phyloP scores from a whole-genome alignment of 2,329 filamentous ascomycete species.

The Aspergillus oerlinghausenensis region DNA sequence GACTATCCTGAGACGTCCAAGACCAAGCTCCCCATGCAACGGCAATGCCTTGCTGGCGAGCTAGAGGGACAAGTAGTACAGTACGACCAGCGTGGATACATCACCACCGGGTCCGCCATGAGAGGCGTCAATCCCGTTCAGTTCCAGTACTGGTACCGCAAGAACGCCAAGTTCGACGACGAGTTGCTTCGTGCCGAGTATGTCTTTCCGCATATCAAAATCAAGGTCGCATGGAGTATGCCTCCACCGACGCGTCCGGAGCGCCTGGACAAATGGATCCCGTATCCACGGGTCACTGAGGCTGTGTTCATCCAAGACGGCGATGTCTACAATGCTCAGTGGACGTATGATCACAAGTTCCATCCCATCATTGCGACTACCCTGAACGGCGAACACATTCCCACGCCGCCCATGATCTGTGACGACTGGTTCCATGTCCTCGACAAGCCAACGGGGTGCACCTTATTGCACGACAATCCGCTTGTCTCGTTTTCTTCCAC shows the following conservation, averaged over 20 bases:
- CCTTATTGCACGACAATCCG: slow-evolving; percentile 49
- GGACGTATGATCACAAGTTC: slow-evolving; percentile 47
- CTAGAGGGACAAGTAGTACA: slow-evolving; percentile 46
- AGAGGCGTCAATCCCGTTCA: slow-evolving; percentile 49
- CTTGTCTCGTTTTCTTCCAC: slow-evolving; percentile 42
- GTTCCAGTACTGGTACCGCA: slow-evolving; percentile 54
- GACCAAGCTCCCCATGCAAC: slow-evolving; percentile 39
- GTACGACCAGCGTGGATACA: slow-evolving; percentile 52
- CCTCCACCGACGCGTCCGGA: slow-evolving; percentile 48
- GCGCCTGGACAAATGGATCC: slow-evolving; percentile 52
- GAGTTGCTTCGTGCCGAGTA: slow-evolving; percentile 55
- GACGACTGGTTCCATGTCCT: slow-evolving; percentile 43
- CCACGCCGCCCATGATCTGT: slow-evolving; percentile 52
- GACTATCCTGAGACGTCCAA: slow-evolving; percentile 34
- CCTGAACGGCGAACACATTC: slow-evolving; percentile 48
- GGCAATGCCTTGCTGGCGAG: slow-evolving; percentile 45
- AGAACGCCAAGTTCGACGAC: slow-evolving; percentile 50
- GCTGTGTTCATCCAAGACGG: slow-evolving; percentile 51
- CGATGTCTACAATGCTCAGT: slow-evolving; percentile 50
- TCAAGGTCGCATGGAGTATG: slow-evolving; percentile 53
- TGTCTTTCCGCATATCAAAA: slow-evolving; percentile 50
- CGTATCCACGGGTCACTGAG: slow-evolving; percentile 52
- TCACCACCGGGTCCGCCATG: slow-evolving; percentile 51
- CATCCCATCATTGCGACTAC: slow-evolving; percentile 45
- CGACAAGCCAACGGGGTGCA: slow-evolving; percentile 39